Percentiles rank a stretch among this genome's conserved stretches.
These are phyloP conservation scores for Blastocystis sp. DNA, from an alignment of 352 stramenopile species.

Conservation along the genomic window DNA sequence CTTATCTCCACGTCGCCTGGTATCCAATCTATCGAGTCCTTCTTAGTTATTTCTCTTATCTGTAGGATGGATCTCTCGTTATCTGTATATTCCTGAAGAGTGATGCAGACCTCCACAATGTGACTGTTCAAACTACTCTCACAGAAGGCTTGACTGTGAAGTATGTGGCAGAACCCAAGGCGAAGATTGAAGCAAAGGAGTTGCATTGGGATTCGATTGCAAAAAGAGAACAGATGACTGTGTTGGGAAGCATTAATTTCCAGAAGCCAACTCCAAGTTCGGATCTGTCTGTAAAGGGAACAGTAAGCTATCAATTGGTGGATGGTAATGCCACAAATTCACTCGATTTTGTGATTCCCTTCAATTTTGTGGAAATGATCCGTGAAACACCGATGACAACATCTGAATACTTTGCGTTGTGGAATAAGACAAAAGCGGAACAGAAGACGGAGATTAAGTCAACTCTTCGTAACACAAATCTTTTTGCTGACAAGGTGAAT, in stretches of 20 bases:
- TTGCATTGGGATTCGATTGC: not conserved
- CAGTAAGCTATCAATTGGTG: slow-evolving; percentile 4
- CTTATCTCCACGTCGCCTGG: not conserved
- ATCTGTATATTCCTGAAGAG: slow-evolving; percentile 49
- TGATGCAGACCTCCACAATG: not conserved
- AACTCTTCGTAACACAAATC: slow-evolving; percentile 15
- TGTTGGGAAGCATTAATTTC: slow-evolving; percentile 49
- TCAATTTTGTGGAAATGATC: slow-evolving; percentile 59
- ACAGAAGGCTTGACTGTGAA: slow-evolving; percentile 22
- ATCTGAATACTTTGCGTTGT: slow-evolving; percentile 25
- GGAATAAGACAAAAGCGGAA: slow-evolving; percentile 30
- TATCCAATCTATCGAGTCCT: slow-evolving; percentile 31
- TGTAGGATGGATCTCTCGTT: slow-evolving; percentile 23
- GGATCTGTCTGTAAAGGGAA: not conserved
- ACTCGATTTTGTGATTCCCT: slow-evolving; percentile 41
- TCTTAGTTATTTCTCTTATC: not conserved
- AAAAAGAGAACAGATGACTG: slow-evolving; percentile 17
- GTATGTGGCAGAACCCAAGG: slow-evolving; percentile 28
- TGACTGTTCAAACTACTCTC: not conserved
- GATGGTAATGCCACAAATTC: not conserved
- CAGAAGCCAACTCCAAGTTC: slow-evolving; percentile 50
- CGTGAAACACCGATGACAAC: slow-evolving; percentile 32
- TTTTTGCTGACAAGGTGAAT: slow-evolving; percentile 51
- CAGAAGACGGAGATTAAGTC: slow-evolving; percentile 28
- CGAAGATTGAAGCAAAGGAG: not conserved